phyloP scores from a whole-genome alignment of 352 stramenopile species.

The Globisporangium camurandrum region DNA sequence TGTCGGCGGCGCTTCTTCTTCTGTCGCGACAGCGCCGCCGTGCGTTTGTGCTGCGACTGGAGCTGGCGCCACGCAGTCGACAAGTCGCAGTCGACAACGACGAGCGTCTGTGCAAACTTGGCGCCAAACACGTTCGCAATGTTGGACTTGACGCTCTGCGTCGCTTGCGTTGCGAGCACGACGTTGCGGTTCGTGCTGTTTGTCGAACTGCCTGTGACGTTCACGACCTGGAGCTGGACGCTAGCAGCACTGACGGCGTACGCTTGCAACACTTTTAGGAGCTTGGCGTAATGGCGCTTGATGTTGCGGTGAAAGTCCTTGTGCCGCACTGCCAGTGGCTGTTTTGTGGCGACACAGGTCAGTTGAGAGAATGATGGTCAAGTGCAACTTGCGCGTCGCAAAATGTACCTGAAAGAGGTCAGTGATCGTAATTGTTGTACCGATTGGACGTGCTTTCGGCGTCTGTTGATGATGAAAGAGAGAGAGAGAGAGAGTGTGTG shows the following conservation, averaged over 20 bases:
- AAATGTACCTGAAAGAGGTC: conserved; percentile 87
- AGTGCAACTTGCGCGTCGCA: too few species aligned
- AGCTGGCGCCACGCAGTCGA: conserved; percentile 8
- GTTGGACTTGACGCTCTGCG: conserved; percentile 70
- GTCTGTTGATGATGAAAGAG: conserved; percentile 19
- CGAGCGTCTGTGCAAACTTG: conserved; percentile 86
- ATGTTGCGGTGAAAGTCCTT: conserved; percentile 92
- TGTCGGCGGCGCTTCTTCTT: background rate
- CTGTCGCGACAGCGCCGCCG: too few species aligned
- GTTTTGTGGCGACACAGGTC: too few species aligned
- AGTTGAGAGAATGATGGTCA: too few species aligned
- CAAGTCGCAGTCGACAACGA: conserved; percentile 69
- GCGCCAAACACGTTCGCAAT: conserved; percentile 88
- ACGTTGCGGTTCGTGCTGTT: too few species aligned
- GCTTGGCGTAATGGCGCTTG: conserved; percentile 90
- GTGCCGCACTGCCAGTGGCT: conserved; percentile 88
- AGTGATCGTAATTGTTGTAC: conserved; percentile 91
- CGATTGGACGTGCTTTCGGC: conserved; percentile 63
- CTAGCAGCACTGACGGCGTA: conserved; percentile 57
- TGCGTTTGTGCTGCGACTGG: conserved; percentile 2
- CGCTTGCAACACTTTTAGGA: conserved; percentile 89
- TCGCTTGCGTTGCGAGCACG: conserved; percentile 62
- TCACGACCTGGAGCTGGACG: conserved; percentile 45
- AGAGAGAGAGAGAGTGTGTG: background rate
- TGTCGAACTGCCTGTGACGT: conserved; percentile 28